These are phyloP conservation scores for Colletotrichum sp. DNA, from an alignment of 2,329 filamentous ascomycete genomes.

Conservation along the genomic window DNA sequence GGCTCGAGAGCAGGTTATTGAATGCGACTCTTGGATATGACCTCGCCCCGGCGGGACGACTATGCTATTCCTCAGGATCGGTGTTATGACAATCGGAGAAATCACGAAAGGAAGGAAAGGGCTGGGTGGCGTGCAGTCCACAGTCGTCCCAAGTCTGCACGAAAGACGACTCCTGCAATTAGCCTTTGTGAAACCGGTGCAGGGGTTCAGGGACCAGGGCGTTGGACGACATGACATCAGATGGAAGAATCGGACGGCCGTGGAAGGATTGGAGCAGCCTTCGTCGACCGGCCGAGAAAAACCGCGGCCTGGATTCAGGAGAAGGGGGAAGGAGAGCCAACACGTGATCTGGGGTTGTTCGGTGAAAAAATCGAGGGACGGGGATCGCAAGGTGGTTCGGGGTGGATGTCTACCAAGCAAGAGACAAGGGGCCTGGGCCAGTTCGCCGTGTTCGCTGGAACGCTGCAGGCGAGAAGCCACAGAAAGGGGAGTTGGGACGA, in stretches of 20 bases:
- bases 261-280: background rate
- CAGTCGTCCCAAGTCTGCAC: conserved; percentile 14
- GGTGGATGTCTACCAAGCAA: conserved; percentile 5
- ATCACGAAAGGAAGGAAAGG: background rate
- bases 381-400: background rate
- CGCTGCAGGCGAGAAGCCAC: background rate
- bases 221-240: conserved; percentile 14
- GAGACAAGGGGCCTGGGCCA: background rate
- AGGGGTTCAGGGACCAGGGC: conserved; percentile 2
- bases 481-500: background rate
- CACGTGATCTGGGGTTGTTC: conserved; percentile 6
- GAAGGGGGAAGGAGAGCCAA: background rate
- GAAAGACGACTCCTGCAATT: conserved; percentile 14
- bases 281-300: background rate
- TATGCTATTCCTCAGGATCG: background rate
- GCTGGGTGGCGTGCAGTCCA: background rate
- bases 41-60: background rate
- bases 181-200: conserved; percentile 14
- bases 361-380: background rate
- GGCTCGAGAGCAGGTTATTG: background rate
- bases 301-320: background rate
- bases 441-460: background rate
- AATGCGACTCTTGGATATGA: background rate
- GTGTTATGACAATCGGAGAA: background rate
- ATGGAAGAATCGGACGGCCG: background rate